A percentile compares a stretch with the other conserved stretches of the same genome.
These are phyloP conservation scores for Closterium sp. DNA, from an alignment of 139 green algal species.

Conservation along the genomic window DNA sequence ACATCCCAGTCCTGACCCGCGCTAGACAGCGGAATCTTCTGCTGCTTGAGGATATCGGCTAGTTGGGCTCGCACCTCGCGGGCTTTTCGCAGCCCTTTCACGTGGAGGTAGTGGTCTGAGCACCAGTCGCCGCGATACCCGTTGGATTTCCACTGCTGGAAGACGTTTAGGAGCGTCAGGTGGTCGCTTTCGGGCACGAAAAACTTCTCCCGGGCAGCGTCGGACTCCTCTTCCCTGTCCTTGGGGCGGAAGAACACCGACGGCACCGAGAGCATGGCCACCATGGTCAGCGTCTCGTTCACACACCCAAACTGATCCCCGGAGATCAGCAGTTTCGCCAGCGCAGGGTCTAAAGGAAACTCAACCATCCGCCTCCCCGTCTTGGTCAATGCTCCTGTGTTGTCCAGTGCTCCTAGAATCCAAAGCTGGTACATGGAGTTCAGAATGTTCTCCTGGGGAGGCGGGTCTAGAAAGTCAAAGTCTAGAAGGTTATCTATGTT, in stretches of 20 bases:
- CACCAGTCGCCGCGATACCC: slow-evolving; percentile 87
- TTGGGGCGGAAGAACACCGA: slow-evolving; percentile 87
- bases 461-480: slow-evolving; percentile 79
- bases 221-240: slow-evolving; percentile 81
- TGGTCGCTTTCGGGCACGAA: slow-evolving; percentile 98
- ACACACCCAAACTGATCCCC: slow-evolving; percentile 52
- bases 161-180: slow-evolving; percentile 97
- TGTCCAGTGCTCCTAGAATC: slow-evolving; percentile 83
- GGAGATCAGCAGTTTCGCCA: slow-evolving; percentile 62
- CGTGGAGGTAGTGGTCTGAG: slow-evolving; percentile 91
- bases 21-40: slow-evolving; percentile 73
- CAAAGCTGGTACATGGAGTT: slow-evolving; percentile 98
- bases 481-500: slow-evolving; percentile 96
- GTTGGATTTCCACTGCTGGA: slow-evolving; percentile 98
- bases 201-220: slow-evolving; percentile 97
- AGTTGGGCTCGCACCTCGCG: slow-evolving; percentile 68
- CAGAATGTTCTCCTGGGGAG: slow-evolving; percentile 87
- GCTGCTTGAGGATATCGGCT: slow-evolving; percentile 91
- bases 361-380: slow-evolving; percentile 56
- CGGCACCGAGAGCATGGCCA: slow-evolving; percentile 89
- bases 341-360: slow-evolving; percentile 54
- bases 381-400: slow-evolving; percentile 63
- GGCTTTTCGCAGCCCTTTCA: slow-evolving; percentile 88
- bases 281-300: slow-evolving; percentile 79
- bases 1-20: slow-evolving; percentile 88